Base-by-base conservation (phyloP, 2,329 filamentous ascomycete genomes). In the Sodiomyces alkalinus region DNA sequence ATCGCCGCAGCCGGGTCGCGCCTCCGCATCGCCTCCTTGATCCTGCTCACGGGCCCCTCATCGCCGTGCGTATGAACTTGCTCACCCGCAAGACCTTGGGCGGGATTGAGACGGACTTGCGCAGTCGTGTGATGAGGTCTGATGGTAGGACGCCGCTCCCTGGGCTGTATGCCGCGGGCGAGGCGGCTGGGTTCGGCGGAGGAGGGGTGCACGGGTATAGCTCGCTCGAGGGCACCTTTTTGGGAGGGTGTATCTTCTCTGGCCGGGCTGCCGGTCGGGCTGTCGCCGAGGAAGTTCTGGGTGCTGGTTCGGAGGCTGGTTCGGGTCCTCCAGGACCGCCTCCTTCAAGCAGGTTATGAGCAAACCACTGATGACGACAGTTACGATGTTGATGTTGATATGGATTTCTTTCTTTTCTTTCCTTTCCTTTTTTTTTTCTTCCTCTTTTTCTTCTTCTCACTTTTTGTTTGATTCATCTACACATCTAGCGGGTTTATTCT, bases 211-310 rank as follows among this genome's bases (percentile, higher is more conserved):
- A 74, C 37, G 70, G 69, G 0, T 74, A 74, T 39, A 70, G 56
- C 38, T 64, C 69, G 2, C 59, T 74, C 19, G 69, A 74, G 44
- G 69, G 70, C 1, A 74, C 69, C 0, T 74, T 74, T 40, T 39
- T 74, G 4, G 69, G 69, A 10, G 69, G 69, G 1, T 74, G 69
- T 33, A 72, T 74, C 38, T 74, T 74, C 39, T 73, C 68, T 0
- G 69, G 70, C 0, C 49, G 68, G 5, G 61, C 61, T 1, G 69
- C 68, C 0, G 69, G 69, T 0, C 50, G 60, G 7, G 66, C 59
- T 1, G 62, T 74, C 38, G 64, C 59, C 0, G 56, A 61, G 4
- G 64, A 70, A 36, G 30, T 58, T 27, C 21, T 39, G 20, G 33
- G 33, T 16, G 20, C n/a, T n/a, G n/a, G n/a, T n/a, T n/a, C n/a